Conservation (phyloP, 1,139 yeast genomes). For the Geotrichum cucujoidarum region DNA sequence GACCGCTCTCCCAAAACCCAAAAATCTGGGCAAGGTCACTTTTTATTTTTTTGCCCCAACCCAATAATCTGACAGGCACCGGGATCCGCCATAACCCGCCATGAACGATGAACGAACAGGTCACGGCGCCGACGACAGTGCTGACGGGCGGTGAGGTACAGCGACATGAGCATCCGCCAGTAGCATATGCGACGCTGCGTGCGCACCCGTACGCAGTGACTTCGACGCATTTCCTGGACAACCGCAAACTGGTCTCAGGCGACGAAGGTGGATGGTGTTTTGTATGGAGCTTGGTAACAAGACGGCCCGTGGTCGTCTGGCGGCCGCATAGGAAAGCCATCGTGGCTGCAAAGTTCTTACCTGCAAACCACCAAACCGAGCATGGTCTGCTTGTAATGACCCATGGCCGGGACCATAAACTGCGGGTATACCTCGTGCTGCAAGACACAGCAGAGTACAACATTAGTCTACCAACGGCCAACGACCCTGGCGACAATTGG, state of each 20-base stretch:
- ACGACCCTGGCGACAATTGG: constrained; percentile 23
- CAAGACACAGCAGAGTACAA: constrained; percentile 15
- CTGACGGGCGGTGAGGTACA: not conserved
- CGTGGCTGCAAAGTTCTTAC: constrained; percentile 26
- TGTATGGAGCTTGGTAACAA: constrained; percentile 37
- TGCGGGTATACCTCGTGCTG: constrained; percentile 28
- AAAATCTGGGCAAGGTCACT: too few species aligned
- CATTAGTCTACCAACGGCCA: constrained; percentile 20
- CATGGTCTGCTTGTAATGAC: constrained; percentile 29
- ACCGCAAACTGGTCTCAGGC: constrained; percentile 24
- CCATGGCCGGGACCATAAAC: constrained; percentile 40
- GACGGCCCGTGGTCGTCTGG: constrained; percentile 39
- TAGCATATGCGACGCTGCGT: constrained; percentile 26
- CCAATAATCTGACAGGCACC: too few species aligned
- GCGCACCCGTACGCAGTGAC: constrained; percentile 33
- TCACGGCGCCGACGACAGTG: too few species aligned
- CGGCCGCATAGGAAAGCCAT: constrained; percentile 35
- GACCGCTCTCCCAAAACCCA: too few species aligned
- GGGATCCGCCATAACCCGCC: too few species aligned
- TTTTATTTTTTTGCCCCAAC: too few species aligned
- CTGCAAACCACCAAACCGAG: not conserved
- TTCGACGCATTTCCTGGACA: constrained; percentile 25
- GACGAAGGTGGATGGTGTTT: constrained; percentile 40
- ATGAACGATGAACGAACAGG: too few species aligned
- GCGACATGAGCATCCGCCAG: constrained; percentile 4